Base-by-base conservation (phyloP, 2,329 filamentous ascomycete species). In the Paramyrothecium sp. region DNA sequence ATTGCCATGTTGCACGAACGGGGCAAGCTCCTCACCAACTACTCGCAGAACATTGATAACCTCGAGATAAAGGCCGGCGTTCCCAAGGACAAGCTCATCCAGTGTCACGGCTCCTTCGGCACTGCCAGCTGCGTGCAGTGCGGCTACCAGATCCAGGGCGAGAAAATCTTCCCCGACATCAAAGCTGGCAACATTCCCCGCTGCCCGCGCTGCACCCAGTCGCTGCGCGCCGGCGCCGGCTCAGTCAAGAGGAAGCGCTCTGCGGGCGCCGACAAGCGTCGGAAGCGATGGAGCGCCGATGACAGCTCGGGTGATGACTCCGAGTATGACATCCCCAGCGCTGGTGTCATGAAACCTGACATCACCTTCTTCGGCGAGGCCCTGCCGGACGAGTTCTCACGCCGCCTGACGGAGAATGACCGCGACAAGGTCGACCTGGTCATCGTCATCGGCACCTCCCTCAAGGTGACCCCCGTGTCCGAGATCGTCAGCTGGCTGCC, bases 11-110 rank as follows among this genome's bases (percentile, higher is more conserved):
- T 99, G 38, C 91, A 99, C 73, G 84, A 94, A 64, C 90, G 92
- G 72, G 87, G 85, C 63, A 97, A 97, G 73, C 84, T 99, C 7
- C 84, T 97, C 58, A 98, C 93, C 47, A 97, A 98, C 76, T 99
- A 97, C 78, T 96, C 95, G 0, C 95, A 99, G 72, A 99, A 99
- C 73, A 98, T 99, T 68, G 95, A 99, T 78, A 97, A 97, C 66
- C 87, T 97, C 54, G 94, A 99, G 73, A 84, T 88, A 60, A 88
- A 90, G 67, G 94, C 94, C 0, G 95, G 95, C 21, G 91, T 99
- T 59, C 75, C 80, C 21, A 82, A 86, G 1, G 88, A 91, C 34
- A 96, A 95, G 69, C 82, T 98, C 19, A 89, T 99, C 26, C 94
- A 99, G 74, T 98, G 95, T 71, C 95, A 99, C 71, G 95, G 95